Evolutionary conservation across 2,329 filamentous ascomycete genomes (phyloP), one percentile per base, ranked within the genome.

Genomic region (Podosphaera xanthii): DNA sequence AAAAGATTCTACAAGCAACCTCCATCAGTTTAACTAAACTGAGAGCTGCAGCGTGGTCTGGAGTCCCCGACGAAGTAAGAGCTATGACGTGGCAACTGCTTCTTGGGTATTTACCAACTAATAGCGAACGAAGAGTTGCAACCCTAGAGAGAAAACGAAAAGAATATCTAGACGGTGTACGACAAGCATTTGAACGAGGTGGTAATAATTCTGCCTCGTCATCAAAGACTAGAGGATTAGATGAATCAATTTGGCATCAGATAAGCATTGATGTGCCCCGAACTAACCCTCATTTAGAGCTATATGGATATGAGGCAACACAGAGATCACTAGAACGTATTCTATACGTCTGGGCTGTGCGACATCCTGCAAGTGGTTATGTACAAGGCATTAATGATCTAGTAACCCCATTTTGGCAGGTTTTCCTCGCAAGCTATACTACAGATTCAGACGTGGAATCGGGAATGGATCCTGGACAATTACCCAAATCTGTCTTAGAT

Each of bases 81-180:
- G 88, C 92, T 57, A 96, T 98, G 85, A 92, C 91, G n/a, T 98
- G 92, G 92, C 90, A 97, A 71, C 77, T 98, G 33, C 77, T 98
- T 30, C 80, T 98, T 33, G 92, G 91, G 60, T 98, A 98, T 70
- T 78, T 98, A 3, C 92, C 94, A 0, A 94, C 91, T n/a, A 96
- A 89, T 68, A 94, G 89, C 66, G 94, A 98, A 70, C 79, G 92
- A 62, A 81, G 94, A 58, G 87, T 97, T 6, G 80, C 87, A 0
- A 92, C 90, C 0, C 76, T 98, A 8, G 92, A 98, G 69, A 78
- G 92, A 61, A 98, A 98, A 71, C 82, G 92, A 58, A 96, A 91
- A 69, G 94, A 98, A 70, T 98, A 98, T 68, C 74, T 97, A 1
- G 92, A 98, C 65, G 92, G 91, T 1, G 91, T 98, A 60, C 78